These are phyloP conservation scores for Scheffersomyces insectosa DNA, from an alignment of 1,139 yeast genomes.

Conservation along the genomic window DNA sequence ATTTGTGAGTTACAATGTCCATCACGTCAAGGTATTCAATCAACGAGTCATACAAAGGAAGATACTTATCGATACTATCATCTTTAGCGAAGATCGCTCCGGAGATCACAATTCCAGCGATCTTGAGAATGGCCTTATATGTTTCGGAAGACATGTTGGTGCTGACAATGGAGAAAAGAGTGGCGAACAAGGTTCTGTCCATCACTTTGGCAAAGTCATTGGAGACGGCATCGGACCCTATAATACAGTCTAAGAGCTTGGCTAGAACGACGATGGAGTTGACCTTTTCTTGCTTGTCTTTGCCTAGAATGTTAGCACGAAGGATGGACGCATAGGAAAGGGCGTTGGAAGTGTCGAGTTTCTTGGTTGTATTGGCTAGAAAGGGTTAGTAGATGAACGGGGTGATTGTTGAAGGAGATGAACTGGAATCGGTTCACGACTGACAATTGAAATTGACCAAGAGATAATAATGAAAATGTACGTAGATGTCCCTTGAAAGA, in stretches of 20 bases:
- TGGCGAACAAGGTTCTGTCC: conserved; percentile 43
- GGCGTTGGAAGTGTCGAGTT: conserved; percentile 38
- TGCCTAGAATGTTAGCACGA: conserved; percentile 42
- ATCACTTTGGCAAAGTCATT: conserved; percentile 39
- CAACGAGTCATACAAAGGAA: conserved; percentile 44
- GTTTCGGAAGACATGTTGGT: conserved; percentile 51
- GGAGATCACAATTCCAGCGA: conserved; percentile 43
- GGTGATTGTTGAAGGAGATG: not conserved
- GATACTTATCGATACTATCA: conserved; percentile 34
- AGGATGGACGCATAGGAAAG: conserved; percentile 37
- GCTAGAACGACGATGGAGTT: conserved; percentile 56
- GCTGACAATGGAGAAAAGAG: conserved; percentile 46
- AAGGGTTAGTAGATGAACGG: conserved; percentile 9
- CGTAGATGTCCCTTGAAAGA: no score
- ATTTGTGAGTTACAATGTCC: conserved; percentile 41
- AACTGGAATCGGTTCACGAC: no score
- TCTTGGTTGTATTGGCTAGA: conserved; percentile 28
- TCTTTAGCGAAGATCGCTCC: conserved; percentile 45
- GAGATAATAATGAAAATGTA: no score
- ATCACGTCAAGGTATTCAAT: conserved; percentile 45
- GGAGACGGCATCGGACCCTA: conserved; percentile 40
- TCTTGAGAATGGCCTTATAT: conserved; percentile 49
- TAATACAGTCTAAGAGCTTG: conserved; percentile 48
- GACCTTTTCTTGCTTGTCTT: conserved; percentile 53
- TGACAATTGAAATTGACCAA: no score